A percentile compares a stretch with the other conserved stretches of the same genome.
Evolutionary conservation across 164 flowering plant species (phyloP).

Genomic region (Annona squamosa): DNA sequence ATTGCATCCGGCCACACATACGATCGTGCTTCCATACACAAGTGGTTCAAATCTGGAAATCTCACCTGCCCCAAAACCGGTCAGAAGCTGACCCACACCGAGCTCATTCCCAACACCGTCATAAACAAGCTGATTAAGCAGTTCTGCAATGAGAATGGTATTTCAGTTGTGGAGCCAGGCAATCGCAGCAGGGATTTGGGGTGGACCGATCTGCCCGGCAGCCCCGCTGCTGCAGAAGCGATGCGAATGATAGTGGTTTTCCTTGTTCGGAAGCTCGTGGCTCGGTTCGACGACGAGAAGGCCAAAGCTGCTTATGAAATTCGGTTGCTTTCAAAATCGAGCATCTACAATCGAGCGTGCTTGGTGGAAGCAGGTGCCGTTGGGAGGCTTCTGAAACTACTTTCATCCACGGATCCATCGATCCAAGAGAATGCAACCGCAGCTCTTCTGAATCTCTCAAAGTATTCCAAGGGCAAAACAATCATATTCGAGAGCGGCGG

Average conservation of each 20-base stretch:
- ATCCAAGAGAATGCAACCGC: conserved; percentile 61
- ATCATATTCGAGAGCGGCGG: conserved; percentile 50
- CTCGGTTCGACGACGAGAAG: conserved; percentile 32
- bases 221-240: conserved; percentile 37
- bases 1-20: conserved; percentile 70
- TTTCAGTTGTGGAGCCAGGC: conserved; percentile 24
- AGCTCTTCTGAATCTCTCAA: conserved; percentile 65
- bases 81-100: conserved; percentile 33
- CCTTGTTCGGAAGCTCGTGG: conserved; percentile 31
- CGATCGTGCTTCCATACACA: conserved; percentile 61
- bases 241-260: conserved; percentile 37
- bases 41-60: conserved; percentile 69
- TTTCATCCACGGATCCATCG: conserved; percentile 30
- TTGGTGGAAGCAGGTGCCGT: conserved; percentile 51
- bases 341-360: conserved; percentile 50
- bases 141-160: conserved; percentile 36
- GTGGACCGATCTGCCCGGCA: conserved; percentile 30
- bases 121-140: conserved; percentile 44
- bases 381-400: conserved; percentile 36
- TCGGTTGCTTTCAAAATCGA: conserved; percentile 60
- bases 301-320: conserved; percentile 64
- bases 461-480: conserved; percentile 37
- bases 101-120: conserved; percentile 53
- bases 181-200: conserved; percentile 27
- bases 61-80: conserved; percentile 79